Conservation (phyloP, 179 eudicot genomes). For the Beta corolliflora region DNA sequence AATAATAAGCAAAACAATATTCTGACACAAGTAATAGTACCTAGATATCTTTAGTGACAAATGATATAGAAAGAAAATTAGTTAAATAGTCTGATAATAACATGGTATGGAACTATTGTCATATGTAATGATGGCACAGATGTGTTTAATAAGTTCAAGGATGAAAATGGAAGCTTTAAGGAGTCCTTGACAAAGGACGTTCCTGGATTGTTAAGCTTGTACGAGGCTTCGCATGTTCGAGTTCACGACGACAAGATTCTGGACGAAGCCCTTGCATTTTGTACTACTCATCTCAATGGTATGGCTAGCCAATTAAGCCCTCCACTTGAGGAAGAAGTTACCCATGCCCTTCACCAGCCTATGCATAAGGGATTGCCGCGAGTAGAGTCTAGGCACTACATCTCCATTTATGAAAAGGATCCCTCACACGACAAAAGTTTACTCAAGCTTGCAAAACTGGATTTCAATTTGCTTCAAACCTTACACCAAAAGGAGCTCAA, state of each 20-base stretch:
- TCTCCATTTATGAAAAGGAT: constrained; percentile 38
- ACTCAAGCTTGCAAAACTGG: constrained; percentile 46
- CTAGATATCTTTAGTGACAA: too few relatives aligned
- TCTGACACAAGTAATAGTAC: too few relatives aligned
- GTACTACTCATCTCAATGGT: constrained; percentile 21
- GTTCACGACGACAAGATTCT: constrained; percentile 32
- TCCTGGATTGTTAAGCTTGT: constrained; percentile 40
- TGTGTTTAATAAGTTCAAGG: constrained; percentile 41
- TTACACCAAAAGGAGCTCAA: constrained; percentile 46
- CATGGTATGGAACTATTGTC: too few relatives aligned
- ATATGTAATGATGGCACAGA: constrained; percentile 21
- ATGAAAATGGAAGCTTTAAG: constrained; percentile 36
- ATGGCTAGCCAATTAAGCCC: not conserved
- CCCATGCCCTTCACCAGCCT: constrained; percentile 37
- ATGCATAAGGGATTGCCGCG: constrained; percentile 37
- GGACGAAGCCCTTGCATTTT: constrained; percentile 32
- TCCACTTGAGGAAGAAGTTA: constrained; percentile 26
- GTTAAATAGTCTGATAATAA: too few relatives aligned
- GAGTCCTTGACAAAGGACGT: constrained; percentile 24
- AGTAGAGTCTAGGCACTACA: constrained; percentile 40
- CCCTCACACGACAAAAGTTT: constrained; percentile 28
- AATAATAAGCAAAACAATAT: too few relatives aligned
- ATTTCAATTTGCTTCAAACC: constrained; percentile 50
- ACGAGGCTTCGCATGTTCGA: constrained; percentile 42
- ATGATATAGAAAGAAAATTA: too few relatives aligned